Conservation (phyloP, 2,329 filamentous ascomycete species). For the Aureobasidium leucospermi region DNA sequence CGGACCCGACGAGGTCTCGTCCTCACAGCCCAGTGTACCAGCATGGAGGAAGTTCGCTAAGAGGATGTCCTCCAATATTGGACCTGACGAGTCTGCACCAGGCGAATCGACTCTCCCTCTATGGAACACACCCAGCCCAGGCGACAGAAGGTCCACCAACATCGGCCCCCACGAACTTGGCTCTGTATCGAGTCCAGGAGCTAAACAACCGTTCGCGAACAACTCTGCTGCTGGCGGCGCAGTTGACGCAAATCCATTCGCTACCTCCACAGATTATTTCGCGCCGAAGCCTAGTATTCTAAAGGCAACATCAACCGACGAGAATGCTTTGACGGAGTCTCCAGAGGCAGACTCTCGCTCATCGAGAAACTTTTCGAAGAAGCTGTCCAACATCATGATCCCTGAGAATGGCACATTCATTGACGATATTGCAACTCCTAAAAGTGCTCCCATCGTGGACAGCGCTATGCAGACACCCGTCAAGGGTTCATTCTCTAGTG, state of each 20-base stretch:
- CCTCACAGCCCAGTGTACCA: too few species aligned
- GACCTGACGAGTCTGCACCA: not conserved
- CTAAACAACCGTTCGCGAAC: not conserved
- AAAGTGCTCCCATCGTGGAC: not conserved
- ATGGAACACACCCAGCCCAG: not conserved
- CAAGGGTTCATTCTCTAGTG: not conserved
- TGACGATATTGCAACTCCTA: not conserved
- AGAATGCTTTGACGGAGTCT: not conserved
- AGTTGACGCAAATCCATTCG: not conserved
- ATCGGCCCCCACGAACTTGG: not conserved
- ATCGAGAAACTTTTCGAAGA: constrained; percentile 6
- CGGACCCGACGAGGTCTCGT: not conserved
- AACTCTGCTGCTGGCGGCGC: not conserved
- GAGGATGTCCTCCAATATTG: not conserved
- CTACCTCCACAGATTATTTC: not conserved
- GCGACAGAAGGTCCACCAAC: not conserved
- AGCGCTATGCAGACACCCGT: not conserved
- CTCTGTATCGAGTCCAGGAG: not conserved
- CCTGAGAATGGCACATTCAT: not conserved
- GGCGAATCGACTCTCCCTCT: not conserved
- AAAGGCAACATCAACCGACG: not conserved
- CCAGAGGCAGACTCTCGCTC: not conserved
- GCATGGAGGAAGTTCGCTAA: not conserved
- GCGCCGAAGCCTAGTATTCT: not conserved
- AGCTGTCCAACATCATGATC: not conserved